These are phyloP conservation scores for Phytophthora citricola DNA, from an alignment of 352 stramenopile genomes.

Conservation along the genomic window DNA sequence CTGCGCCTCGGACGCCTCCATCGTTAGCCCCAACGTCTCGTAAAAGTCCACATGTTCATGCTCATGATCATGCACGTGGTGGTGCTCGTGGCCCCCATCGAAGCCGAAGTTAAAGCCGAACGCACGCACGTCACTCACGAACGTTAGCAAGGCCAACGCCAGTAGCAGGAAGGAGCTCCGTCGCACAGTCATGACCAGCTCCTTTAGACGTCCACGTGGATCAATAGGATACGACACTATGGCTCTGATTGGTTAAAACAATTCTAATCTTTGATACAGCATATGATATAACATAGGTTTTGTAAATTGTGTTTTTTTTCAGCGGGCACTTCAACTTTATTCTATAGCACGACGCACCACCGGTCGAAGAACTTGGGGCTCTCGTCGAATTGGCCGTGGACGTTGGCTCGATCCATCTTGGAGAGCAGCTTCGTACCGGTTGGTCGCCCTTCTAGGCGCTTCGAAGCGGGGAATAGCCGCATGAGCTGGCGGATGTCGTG, in stretches of 20 bases:
- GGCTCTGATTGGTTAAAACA: not conserved
- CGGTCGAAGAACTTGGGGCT: constrained; percentile 63
- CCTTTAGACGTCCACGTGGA: constrained; percentile 35
- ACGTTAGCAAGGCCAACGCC: constrained; percentile 36
- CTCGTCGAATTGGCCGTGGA: constrained; percentile 65
- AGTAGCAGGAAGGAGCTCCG: constrained; percentile 39
- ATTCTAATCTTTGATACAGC: too few relatives aligned
- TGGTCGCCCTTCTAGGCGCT: constrained; percentile 53
- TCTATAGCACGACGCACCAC: constrained; percentile 78
- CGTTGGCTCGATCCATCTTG: constrained; percentile 58
- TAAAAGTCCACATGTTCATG: constrained; percentile 83
- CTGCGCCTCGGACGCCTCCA: constrained; percentile 87
- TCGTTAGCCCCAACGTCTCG: constrained; percentile 75
- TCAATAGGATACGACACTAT: constrained; percentile 18
- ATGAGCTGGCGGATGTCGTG: constrained; percentile 64
- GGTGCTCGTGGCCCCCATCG: constrained; percentile 46
- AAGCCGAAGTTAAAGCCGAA: constrained; percentile 68
- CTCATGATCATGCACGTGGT: constrained; percentile 51
- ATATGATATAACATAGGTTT: too few relatives aligned
- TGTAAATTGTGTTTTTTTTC: not conserved
- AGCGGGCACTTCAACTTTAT: not conserved
- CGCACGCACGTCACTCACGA: constrained; percentile 36
- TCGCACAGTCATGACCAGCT: constrained; percentile 33
- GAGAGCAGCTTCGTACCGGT: constrained; percentile 57
- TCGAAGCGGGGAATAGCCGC: constrained; percentile 44